Base-by-base conservation (phyloP, 208 protist species). In the Crithidia fasciculata region DNA sequence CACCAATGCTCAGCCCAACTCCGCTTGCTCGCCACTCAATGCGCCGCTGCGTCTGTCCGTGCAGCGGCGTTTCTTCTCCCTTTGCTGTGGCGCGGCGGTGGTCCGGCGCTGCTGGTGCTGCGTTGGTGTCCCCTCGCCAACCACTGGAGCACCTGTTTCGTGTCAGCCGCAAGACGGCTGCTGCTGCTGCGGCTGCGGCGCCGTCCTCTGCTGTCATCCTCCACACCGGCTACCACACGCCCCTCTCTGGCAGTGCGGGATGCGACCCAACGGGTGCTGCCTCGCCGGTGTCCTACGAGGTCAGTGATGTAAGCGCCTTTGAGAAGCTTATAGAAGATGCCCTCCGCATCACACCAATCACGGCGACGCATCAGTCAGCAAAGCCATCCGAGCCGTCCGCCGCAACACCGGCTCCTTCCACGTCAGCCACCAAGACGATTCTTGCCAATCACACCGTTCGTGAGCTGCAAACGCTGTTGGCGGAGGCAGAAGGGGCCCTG, bases 381-480 rank as follows among this genome's bases (percentile, higher is more conserved):
- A 19, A 44, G 15, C 37, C 8, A 58, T 16, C 43, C 15, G 54
- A 28, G 50, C 13, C 36, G 16, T n/a, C 39, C 39, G 4, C 19
- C 10, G 43, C 56, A 49, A 28, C 52, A 63, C 2, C 57, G n/a
- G 16, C 19, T 2, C 65, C 64, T 2, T 40, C 72, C 5, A 63
- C 19, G 2, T 63, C 53, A 8, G 18, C 63, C 44, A 16, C 28
- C 61, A 18, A 53, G 28, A 76, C 64, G n/a, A 47, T 82, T 15
- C 19, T 71, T 13, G 56, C 63, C 8, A 68, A 83, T 47, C 65
- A 80, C 77, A 74, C 82, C 4, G 68, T 71, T 37, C 71, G 79
- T 49, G 77, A 86, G 57, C 69, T 89, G 65, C 63, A 74, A 16
- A 15, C 66, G 12, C 43, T 77, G 13, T 60, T 88, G 44, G 64